These are phyloP conservation scores for Cystobasidium ongulense DNA, from an alignment of 768 basidiomycete species.

Conservation along the genomic window DNA sequence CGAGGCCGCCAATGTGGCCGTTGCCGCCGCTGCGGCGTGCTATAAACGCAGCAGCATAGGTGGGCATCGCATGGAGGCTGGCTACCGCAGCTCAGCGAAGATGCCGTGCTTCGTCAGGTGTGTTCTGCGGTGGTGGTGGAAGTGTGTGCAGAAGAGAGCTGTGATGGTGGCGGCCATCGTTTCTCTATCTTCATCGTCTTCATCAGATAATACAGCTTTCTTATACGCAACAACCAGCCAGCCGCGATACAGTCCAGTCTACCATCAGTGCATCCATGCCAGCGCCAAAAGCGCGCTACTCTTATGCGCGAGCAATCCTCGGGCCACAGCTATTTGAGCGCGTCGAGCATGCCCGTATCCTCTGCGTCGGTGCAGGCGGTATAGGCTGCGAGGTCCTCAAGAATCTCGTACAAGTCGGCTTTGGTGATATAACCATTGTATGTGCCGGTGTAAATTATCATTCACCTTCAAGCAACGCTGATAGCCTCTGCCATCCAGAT, in stretches of 20 bases:
- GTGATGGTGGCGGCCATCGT: neutral
- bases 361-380: constrained; percentile 80
- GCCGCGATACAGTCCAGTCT: neutral
- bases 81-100: too few relatives aligned
- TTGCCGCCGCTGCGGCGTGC: constrained; percentile 10
- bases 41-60: neutral
- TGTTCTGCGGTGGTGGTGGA: neutral
- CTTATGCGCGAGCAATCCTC: constrained; percentile 67
- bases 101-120: too few relatives aligned
- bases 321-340: constrained; percentile 60
- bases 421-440: constrained; percentile 74
- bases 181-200: too few relatives aligned
- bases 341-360: constrained; percentile 48
- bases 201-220: too few relatives aligned
- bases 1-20: neutral
- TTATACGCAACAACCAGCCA: too few relatives aligned
- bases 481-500: constrained; percentile 46
- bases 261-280: neutral
- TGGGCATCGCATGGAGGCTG: neutral
- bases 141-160: neutral
- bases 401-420: constrained; percentile 86
- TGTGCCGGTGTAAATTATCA: constrained; percentile 16
- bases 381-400: constrained; percentile 88
- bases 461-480: neutral
- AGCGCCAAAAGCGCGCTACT: constrained; percentile 37